Conservation (phyloP, 345 rosid genomes). For the Rubroshorea leprosula region DNA sequence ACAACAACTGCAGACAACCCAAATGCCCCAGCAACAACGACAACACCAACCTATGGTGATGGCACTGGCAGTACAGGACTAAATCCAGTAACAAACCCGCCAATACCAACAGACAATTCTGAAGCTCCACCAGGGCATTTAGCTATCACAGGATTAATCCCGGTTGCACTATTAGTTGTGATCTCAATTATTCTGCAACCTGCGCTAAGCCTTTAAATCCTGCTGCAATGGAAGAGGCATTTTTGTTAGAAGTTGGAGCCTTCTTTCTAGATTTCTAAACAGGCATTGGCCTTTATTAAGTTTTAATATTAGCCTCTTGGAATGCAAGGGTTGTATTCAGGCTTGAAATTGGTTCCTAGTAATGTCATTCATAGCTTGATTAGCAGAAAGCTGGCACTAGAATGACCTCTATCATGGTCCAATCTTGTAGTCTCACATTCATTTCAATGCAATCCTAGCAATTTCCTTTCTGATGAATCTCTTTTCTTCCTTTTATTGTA, state of each 20-base stretch:
- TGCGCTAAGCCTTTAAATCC: constrained; percentile 5
- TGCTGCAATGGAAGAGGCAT: constrained; percentile 14
- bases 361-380: no score
- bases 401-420: not conserved
- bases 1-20: constrained; percentile 17
- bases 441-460: no score
- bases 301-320: no score
- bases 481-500: no score
- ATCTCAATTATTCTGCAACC: constrained; percentile 14
- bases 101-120: constrained; percentile 24
- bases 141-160: constrained; percentile 9
- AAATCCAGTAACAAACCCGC: constrained; percentile 25
- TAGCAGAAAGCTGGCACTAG: no score
- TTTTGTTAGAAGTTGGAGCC: constrained; percentile 30
- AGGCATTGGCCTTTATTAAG: no score
- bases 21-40: constrained; percentile 8
- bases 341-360: no score
- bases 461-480: no score
- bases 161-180: constrained; percentile 8
- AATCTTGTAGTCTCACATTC: no score
- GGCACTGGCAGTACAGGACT: constrained; percentile 28
- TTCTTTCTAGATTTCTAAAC: constrained; percentile 8
- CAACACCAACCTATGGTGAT: constrained; percentile 12
- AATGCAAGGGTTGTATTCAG: no score
- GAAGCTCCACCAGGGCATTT: constrained; percentile 16